Evolutionary conservation across 1,284 basidiomycete genomes (phyloP), one percentile per base, ranked within the genome.

Genomic region (Vanrija sp.): DNA sequence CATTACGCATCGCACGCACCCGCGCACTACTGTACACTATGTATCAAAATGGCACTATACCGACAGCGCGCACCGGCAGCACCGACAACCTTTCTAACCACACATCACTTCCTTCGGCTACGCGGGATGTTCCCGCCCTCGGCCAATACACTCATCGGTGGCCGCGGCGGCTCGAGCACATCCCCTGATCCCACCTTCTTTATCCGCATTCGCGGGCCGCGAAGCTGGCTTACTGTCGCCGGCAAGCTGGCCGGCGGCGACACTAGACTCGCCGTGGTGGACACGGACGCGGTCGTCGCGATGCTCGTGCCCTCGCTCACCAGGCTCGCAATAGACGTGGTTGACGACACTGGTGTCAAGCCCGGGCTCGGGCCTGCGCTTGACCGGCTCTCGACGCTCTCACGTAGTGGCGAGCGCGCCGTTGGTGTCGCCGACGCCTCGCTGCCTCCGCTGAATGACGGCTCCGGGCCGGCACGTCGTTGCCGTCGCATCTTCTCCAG

Each of bases 401-500:
- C 40, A 10, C n/a, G n/a, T 9, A n/a, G n/a, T 42, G 40, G 40
- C n/a, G n/a, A 42, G 40, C 18, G 25, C 9, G 25, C 26, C 8
- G 47, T 18, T 16, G 38, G 29, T 19, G 21, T 23, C 6, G 38
- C 4, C 6, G 49, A 43, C n/a, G n/a, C 10, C 44, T 46, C 44
- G n/a, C 25, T n/a, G 40, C 3, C 10, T 14, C n/a, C 40, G 16
- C 39, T 18, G 38, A 21, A 40, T 25, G 54, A 40, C 49, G 14
- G 26, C 52, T 49, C 38, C 52, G 51, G 42, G 61, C 40, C 54
- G 62, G 61, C 12, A 46, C 50, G 7, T 60, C 68, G 51, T 71
- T 63, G 14, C 34, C 34, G 9, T 12, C 34, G 9, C 34, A 34
- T 34, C 10, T 14, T 12, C 34, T 34, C 34, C 34, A 34, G 34